Conservation (phyloP, 768 basidiomycete genomes). For the Lactifluus hygrophoroides region DNA sequence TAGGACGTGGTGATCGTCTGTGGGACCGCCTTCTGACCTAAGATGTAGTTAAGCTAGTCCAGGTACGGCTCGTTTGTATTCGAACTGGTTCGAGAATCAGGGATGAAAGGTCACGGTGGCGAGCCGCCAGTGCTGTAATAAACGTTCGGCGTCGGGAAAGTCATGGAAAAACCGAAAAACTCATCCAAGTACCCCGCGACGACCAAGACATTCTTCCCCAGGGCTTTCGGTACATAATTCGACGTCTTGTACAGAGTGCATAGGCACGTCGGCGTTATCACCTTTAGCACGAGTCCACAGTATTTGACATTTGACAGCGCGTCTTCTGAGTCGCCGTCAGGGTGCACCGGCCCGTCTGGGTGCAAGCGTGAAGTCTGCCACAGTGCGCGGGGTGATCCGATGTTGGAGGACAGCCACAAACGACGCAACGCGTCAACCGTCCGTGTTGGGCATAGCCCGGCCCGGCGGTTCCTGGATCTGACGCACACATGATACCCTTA, state of each 20-base stretch:
- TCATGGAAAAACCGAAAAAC: conserved; percentile 37
- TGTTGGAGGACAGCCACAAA: no score
- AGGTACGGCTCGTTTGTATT: conserved; percentile 60
- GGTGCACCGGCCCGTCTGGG: conserved; percentile 33
- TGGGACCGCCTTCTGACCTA: conserved; percentile 32
- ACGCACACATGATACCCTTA: no score
- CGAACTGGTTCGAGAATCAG: conserved; percentile 30
- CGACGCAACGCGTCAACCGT: no score
- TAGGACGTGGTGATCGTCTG: no score
- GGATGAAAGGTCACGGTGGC: conserved; percentile 52
- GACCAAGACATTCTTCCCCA: conserved; percentile 27
- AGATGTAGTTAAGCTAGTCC: conserved; percentile 52
- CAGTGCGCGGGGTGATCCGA: conserved; percentile 45
- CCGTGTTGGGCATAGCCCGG: no score
- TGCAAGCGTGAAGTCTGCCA: conserved; percentile 45
- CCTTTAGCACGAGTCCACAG: conserved; percentile 36
- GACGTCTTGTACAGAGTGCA: conserved; percentile 30
- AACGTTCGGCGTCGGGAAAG: conserved; percentile 48
- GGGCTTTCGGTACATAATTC: conserved; percentile 26
- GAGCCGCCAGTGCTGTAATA: conserved; percentile 62
- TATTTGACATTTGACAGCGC: conserved; percentile 10
- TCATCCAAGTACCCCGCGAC: conserved; percentile 41
- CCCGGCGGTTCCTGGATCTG: no score
- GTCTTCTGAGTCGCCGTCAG: conserved; percentile 27
- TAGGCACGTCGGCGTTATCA: conserved; percentile 30